Base-by-base conservation (phyloP, 225 moss, liverwort and hornwort species). In the Physcomitrium patens region DNA sequence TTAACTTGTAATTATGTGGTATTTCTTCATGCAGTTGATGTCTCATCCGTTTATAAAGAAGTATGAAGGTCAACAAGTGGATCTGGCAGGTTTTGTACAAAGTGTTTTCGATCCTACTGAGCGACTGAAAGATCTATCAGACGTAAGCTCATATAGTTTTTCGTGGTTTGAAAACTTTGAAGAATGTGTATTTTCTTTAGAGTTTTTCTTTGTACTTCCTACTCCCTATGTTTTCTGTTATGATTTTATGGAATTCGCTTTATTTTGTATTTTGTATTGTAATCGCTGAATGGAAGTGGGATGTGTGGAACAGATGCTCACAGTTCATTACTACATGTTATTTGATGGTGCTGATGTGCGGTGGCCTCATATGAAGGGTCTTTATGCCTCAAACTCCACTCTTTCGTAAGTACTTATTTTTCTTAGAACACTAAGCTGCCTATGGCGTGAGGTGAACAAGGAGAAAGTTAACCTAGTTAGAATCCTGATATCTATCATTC, bases 61-160 rank as follows among this genome's bases (percentile, higher is more conserved):
- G 70, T 89, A 93, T 62, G 95, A 93, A 77, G 85, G 85, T 54
- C 86, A 88, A 46, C 87, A 91, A 81, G 91, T 99, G 37, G 99
- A 99, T 77, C 85, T 99, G 47, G 90, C 99, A 59, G 99, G 87
- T 73, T 99, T 93, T 86, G 93, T 95, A 76, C 99, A 95, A 72
- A 95, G 99, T 60, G 92, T 99, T 41, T 99, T 99, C 71, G 99
- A 99, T 73, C 99, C 99, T 43, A 99, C 99, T 23, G 95, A 99
- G 75, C 90, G 99, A 57, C 89, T 99, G 56, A 99, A 99, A 72
- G 95, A 99, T 58, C 78, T 99, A 60, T 95, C 99, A 42, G 99
- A 99, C 75, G 99, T 99, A 88, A 85, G 89, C 62, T 63, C 18
- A 52, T 70, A 54, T 50, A 51, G 59, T 47, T 18, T 52, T 46